Conservation (phyloP, 2,329 filamentous ascomycete species). For the Aspergillus brunneoviolaceus region DNA sequence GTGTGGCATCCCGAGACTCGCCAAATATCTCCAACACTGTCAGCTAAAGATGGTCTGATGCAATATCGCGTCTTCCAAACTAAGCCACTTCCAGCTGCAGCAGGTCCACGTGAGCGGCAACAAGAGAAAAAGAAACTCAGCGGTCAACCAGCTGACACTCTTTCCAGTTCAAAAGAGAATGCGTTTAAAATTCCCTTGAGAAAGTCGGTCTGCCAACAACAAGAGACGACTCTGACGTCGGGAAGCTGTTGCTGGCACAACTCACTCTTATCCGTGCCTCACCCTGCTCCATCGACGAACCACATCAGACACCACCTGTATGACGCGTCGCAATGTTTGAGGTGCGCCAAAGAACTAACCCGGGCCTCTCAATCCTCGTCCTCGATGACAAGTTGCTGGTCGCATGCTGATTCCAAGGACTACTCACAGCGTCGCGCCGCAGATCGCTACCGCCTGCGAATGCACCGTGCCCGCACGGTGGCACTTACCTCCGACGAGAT, state of each 20-base stretch:
- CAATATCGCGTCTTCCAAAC: not conserved
- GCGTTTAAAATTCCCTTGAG: not conserved
- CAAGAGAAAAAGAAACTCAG: not conserved
- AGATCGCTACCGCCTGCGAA: conserved; percentile 73
- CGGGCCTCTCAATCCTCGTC: not conserved
- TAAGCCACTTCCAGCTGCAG: conserved; percentile 4
- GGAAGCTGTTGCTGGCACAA: not conserved
- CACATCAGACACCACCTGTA: not conserved
- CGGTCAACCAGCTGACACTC: not conserved
- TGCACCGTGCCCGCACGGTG: conserved; percentile 81
- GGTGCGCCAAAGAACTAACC: conserved; percentile 17
- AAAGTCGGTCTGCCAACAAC: not conserved
- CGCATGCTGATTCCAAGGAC: conserved; percentile 16
- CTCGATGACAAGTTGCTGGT: not conserved
- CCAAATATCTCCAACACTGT: not conserved
- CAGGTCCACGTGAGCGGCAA: conserved; percentile 3
- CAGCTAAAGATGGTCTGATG: not conserved
- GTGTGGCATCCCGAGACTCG: not conserved
- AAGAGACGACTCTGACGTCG: not conserved
- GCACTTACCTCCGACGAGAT: conserved; percentile 80
- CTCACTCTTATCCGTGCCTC: not conserved
- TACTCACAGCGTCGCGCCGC: conserved; percentile 60
- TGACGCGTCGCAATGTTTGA: conserved; percentile 28
- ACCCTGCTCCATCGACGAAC: not conserved
- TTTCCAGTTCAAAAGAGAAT: not conserved